A percentile compares a stretch with the other conserved stretches of the same genome.
These are phyloP conservation scores for Strobilomyces confusus DNA, from an alignment of 768 basidiomycete species.

Conservation along the genomic window DNA sequence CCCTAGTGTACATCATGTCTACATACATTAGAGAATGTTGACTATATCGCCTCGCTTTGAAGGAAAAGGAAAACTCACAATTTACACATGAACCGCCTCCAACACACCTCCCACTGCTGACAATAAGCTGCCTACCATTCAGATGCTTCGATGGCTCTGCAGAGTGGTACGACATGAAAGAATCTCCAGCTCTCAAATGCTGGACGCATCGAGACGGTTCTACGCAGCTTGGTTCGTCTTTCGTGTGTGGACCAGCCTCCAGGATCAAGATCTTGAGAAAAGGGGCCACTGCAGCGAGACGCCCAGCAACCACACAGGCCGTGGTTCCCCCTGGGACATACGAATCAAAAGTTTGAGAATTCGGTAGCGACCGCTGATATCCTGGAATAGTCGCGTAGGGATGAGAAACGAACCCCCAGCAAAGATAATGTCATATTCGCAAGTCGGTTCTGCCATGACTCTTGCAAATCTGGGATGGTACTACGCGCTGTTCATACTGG, in stretches of 20 bases:
- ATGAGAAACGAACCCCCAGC: constrained; percentile 46
- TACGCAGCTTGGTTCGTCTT: constrained; percentile 19
- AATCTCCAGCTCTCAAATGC: constrained; percentile 15
- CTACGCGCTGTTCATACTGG: too few relatives aligned
- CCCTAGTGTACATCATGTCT: constrained; percentile 3
- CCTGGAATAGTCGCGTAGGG: neutral
- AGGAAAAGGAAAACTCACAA: neutral
- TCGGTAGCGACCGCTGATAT: neutral
- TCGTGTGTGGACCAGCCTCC: constrained; percentile 27
- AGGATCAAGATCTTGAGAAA: constrained; percentile 24
- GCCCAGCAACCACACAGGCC: constrained; percentile 31
- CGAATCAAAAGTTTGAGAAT: neutral
- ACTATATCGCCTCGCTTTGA: neutral
- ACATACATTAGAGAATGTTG: neutral
- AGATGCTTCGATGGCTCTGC: constrained; percentile 17
- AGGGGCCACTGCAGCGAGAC: constrained; percentile 26
- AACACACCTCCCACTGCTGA: constrained; percentile 18
- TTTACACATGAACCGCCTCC: neutral
- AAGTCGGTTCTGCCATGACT: constrained; percentile 7
- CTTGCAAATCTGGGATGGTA: neutral
- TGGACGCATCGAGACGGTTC: constrained; percentile 22
- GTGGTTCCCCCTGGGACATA: constrained; percentile 32
- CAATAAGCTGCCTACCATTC: constrained; percentile 9
- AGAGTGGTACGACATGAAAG: constrained; percentile 15
- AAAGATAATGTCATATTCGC: constrained; percentile 48